Evolutionary conservation across 768 basidiomycete genomes (phyloP).

Genomic region (Panaeolus papilionaceus): DNA sequence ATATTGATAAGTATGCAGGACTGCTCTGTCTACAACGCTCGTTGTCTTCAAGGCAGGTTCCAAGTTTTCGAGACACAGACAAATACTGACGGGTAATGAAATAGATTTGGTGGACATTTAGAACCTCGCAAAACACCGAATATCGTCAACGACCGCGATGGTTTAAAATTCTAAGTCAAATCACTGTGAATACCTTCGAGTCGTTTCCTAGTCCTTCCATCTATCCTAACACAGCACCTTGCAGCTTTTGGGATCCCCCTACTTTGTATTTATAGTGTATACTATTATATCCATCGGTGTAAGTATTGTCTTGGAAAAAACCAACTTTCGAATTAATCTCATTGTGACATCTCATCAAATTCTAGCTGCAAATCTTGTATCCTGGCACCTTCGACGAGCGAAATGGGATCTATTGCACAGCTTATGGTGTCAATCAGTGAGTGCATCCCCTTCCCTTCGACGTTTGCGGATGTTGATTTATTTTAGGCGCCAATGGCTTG

Average conservation of each 20-base stretch:
- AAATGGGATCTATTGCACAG: slow-evolving; percentile 2
- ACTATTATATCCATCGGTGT: background rate
- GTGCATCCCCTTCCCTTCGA: background rate
- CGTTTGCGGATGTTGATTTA: background rate
- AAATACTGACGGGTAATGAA: background rate
- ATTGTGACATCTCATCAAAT: background rate
- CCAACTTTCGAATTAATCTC: background rate
- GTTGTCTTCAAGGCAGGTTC: slow-evolving; percentile 1
- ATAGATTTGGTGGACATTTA: slow-evolving; percentile 11
- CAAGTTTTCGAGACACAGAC: background rate
- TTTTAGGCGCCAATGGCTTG: slow-evolving; percentile 9
- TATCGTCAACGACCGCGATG: background rate
- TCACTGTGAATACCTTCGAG: background rate
- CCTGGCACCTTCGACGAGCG: slow-evolving; percentile 10
- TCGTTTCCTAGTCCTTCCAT: background rate
- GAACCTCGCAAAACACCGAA: slow-evolving; percentile 4
- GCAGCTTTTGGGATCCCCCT: slow-evolving; percentile 4
- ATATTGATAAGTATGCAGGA: background rate
- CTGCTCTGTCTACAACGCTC: background rate
- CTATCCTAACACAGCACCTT: background rate
- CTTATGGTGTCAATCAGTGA: slow-evolving; percentile 1
- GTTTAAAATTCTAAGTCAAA: background rate
- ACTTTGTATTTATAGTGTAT: slow-evolving; percentile 8
- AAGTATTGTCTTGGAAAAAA: background rate
- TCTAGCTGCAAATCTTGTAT: slow-evolving; percentile 2